Conservation (phyloP, 2,329 filamentous ascomycete genomes). For the Aspergillus pseudoglaucus region DNA sequence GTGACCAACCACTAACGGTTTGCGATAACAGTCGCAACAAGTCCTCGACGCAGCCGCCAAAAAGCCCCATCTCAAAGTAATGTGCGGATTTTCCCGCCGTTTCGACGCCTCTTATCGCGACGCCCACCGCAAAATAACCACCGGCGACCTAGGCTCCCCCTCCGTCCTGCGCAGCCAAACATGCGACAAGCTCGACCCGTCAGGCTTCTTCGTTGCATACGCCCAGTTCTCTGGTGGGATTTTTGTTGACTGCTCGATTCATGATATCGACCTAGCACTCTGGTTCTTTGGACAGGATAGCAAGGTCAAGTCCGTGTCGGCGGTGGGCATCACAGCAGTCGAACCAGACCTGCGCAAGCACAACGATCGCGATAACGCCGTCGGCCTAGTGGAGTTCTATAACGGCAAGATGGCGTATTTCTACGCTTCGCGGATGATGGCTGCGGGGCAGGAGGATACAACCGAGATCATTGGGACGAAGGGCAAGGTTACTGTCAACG, state of each 20-base stretch:
- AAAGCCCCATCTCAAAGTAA: constrained; percentile 57
- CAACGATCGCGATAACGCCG: constrained; percentile 57
- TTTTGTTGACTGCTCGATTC: constrained; percentile 65
- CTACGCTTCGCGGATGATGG: constrained; percentile 61
- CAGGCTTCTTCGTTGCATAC: constrained; percentile 63
- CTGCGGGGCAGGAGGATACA: constrained; percentile 59
- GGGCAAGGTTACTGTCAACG: constrained; percentile 58
- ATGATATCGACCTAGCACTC: constrained; percentile 61
- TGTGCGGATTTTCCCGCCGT: constrained; percentile 60
- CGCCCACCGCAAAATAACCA: constrained; percentile 47
- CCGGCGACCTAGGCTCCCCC: constrained; percentile 54
- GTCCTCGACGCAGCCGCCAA: constrained; percentile 53
- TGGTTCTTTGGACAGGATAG: constrained; percentile 57
- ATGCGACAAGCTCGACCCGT: constrained; percentile 59
- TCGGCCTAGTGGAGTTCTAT: constrained; percentile 61
- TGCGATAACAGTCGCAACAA: constrained; percentile 45
- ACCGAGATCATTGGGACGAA: constrained; percentile 63
- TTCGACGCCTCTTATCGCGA: constrained; percentile 62
- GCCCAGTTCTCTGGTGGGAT: constrained; percentile 60
- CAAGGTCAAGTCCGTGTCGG: constrained; percentile 50
- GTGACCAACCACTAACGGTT: neutral
- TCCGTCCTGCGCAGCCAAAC: constrained; percentile 60
- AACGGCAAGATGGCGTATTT: constrained; percentile 59
- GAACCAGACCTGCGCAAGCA: constrained; percentile 52
- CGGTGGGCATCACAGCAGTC: constrained; percentile 54